phyloP scores from a whole-genome alignment of 2,329 filamentous ascomycete species.

The Ophioceras dolichostomum region DNA sequence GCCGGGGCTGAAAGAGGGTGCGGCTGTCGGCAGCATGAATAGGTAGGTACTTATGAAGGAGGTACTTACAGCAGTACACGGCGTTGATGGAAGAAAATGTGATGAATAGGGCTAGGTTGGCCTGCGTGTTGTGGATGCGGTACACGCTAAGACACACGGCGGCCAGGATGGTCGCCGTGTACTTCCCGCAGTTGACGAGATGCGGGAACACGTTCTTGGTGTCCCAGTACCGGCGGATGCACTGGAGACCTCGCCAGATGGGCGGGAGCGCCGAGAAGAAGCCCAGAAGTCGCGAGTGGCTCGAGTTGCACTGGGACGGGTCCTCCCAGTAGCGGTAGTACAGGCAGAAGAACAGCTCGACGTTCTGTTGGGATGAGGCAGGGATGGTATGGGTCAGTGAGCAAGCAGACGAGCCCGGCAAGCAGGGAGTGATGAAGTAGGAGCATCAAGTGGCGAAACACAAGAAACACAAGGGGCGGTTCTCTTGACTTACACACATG shows the following conservation, averaged over 20 bases:
- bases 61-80: slow-evolving; percentile 59
- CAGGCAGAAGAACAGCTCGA: slow-evolving; percentile 88
- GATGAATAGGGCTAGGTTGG: slow-evolving; percentile 61
- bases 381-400: too few species aligned
- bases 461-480: fast-evolving
- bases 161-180: slow-evolving; percentile 69
- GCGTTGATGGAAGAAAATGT: slow-evolving; percentile 71
- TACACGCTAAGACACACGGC: slow-evolving; percentile 72
- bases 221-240: slow-evolving; percentile 77
- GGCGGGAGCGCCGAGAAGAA: slow-evolving; percentile 77
- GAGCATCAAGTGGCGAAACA: too few species aligned
- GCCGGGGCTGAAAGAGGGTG: too few species aligned
- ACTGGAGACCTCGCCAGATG: slow-evolving; percentile 86
- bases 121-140: slow-evolving; percentile 51
- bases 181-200: slow-evolving; percentile 86
- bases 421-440: not conserved
- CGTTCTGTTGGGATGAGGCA: slow-evolving; percentile 51
- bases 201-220: slow-evolving; percentile 85
- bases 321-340: slow-evolving; percentile 70
- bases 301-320: slow-evolving; percentile 72
- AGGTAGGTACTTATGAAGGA: not conserved
- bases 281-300: slow-evolving; percentile 68
- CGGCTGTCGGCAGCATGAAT: not conserved
- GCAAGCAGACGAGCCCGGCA: too few species aligned
- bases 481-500: slow-evolving; percentile 51